Evolutionary conservation across 1,139 yeast genomes (phyloP), one percentile per base, ranked within the genome.

Genomic region (Candida sanyaensis): DNA sequence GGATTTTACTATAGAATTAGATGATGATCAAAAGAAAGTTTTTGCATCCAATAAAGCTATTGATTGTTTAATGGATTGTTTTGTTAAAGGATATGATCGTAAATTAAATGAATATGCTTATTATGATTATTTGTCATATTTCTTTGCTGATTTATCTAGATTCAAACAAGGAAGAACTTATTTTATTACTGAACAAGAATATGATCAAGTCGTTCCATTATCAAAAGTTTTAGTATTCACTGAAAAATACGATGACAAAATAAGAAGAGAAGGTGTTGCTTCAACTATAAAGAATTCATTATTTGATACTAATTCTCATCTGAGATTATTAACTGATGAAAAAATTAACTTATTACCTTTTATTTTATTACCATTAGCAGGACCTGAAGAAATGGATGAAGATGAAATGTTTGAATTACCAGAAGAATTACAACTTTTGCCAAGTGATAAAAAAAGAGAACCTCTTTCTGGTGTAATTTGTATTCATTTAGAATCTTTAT

Each of bases 201-300:
- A 89, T 62, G 97, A 90, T 62, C 72, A 68, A n/a, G 86, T 88
- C 31, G 84, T 87, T 12, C 96, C 97, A 37, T 70, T 91, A 40
- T 80, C 92, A 23, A 89, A 91, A 63, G 66, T 93, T 31, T 73
- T 90, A 50, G 96, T 87, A 0, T 90, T 90, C 68, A 88, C 96
- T 2, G 96, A 88, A 61, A 83, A 84, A 59, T 84, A 84, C 58
- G 92, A 86, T 55, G 78, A 89, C 21, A 84, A 83, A 58, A 81
- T 83, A 32, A 83, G 98, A 71, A 80, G 98, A 65, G 92, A 87
- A 64, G 98, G 97, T 59, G 93, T 90, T 43, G 96, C 96, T 1
- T 87, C 96, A 2, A 88, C 97, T 5, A 88, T 93, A 56, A 93
- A 93, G 63, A 93, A 93, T 68, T 81, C 95, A 0, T 72, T 92